Evolutionary conservation across 2,329 filamentous ascomycete genomes (phyloP).

Genomic region (Ophiostoma sp.): DNA sequence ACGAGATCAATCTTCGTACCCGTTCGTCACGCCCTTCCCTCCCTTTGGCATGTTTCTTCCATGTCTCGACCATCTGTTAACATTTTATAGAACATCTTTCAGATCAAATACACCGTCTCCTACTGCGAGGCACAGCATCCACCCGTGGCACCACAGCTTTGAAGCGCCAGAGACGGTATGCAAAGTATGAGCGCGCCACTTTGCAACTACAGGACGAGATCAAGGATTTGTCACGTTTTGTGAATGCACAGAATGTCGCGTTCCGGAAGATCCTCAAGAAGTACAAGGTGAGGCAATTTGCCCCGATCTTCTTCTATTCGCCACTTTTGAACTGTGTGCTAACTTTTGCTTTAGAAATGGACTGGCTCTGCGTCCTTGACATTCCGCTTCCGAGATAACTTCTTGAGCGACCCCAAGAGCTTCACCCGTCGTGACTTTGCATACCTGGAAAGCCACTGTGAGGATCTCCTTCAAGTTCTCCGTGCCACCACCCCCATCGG

Average conservation of each 20-base stretch:
- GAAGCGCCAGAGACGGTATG: constrained; percentile 48
- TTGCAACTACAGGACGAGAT: constrained; percentile 65
- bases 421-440: constrained; percentile 64
- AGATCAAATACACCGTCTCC: constrained; percentile 44
- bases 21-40: constrained; percentile 43
- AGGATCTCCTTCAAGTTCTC: constrained; percentile 46
- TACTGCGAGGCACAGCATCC: constrained; percentile 40
- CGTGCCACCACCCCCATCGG: constrained; percentile 42
- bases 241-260: constrained; percentile 66
- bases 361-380: constrained; percentile 64
- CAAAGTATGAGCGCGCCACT: constrained; percentile 50
- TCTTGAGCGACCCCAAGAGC: constrained; percentile 62
- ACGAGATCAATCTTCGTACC: constrained; percentile 67
- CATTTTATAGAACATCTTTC: constrained; percentile 43
- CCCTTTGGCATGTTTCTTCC: background rate
- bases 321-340: background rate
- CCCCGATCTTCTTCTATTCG: background rate
- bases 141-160: constrained; percentile 35
- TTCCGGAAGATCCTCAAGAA: constrained; percentile 80
- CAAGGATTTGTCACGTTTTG: constrained; percentile 64
- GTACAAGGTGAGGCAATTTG: constrained; percentile 53
- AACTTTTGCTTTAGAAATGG: constrained; percentile 58
- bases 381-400: constrained; percentile 59
- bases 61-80: constrained; percentile 1
- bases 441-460: constrained; percentile 46